These are phyloP conservation scores for Cystofilobasidium capitatum DNA, from an alignment of 768 basidiomycete genomes.

Conservation along the genomic window DNA sequence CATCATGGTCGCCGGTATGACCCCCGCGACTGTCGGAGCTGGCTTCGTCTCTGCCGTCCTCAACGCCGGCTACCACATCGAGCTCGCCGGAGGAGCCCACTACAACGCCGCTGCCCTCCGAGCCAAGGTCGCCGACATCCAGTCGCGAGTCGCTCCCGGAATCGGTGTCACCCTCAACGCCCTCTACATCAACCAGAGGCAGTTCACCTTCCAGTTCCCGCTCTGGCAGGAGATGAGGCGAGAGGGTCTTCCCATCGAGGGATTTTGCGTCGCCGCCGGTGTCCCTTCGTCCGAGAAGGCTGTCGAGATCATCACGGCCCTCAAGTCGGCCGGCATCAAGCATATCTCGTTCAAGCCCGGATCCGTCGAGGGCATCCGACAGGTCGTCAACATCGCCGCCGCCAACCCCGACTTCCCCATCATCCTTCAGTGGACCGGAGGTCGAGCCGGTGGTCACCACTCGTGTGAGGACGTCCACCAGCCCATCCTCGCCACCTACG, in stretches of 20 bases:
- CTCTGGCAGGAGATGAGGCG: constrained; percentile 96
- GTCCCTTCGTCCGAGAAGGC: constrained; percentile 96
- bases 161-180: constrained; percentile 89
- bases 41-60: constrained; percentile 90
- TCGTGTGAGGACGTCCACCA: constrained; percentile 98
- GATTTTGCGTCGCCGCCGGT: constrained; percentile 98
- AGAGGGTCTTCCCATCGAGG: constrained; percentile 90
- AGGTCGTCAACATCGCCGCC: constrained; percentile 90
- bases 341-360: constrained; percentile 98
- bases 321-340: constrained; percentile 75
- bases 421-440: constrained; percentile 98
- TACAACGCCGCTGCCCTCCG: constrained; percentile 85
- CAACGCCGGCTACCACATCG: constrained; percentile 88
- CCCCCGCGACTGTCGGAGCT: constrained; percentile 87
- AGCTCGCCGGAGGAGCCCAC: constrained; percentile 95
- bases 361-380: constrained; percentile 92
- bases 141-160: constrained; percentile 69
- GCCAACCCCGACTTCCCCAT: constrained; percentile 92
- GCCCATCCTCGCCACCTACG: constrained; percentile 82
- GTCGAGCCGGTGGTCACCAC: constrained; percentile 96
- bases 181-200: constrained; percentile 95
- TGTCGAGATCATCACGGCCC: constrained; percentile 80
- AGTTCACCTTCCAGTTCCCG: constrained; percentile 93
- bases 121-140: constrained; percentile 84
- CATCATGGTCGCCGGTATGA: constrained; percentile 99